phyloP scores from a whole-genome alignment of 2,329 filamentous ascomycete genomes.

The Nothophaeocryptopus gaeumannii region DNA sequence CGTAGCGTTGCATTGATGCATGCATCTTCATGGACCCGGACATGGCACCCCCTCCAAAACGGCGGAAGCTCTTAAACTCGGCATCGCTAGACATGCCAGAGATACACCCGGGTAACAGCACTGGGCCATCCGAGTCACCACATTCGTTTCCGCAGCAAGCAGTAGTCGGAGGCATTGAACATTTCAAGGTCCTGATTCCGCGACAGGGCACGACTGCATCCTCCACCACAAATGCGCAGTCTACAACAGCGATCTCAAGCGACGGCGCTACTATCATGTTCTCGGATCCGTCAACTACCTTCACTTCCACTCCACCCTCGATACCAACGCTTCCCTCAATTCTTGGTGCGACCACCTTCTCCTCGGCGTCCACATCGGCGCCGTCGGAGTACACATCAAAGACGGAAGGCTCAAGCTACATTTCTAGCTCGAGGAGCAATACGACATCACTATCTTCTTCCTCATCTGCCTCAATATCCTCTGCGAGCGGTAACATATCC shows the following conservation, averaged over 20 bases:
- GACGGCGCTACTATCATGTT: constrained; percentile 3
- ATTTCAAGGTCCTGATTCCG: constrained; percentile 19
- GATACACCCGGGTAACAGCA: constrained; percentile 17
- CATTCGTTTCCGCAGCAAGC: not conserved
- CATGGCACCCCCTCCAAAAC: constrained; percentile 33
- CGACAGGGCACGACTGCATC: constrained; percentile 24
- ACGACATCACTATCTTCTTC: constrained; percentile 9
- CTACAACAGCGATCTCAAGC: constrained; percentile 2
- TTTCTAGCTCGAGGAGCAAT: constrained; percentile 6
- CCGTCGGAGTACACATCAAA: not conserved
- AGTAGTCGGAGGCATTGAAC: constrained; percentile 20
- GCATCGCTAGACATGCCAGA: not conserved
- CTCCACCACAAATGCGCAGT: not conserved
- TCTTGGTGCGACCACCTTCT: constrained; percentile 14
- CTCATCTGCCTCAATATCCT: constrained; percentile 2
- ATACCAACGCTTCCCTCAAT: constrained; percentile 13
- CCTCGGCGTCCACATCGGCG: constrained; percentile 3
- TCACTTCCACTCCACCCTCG: constrained; percentile 13
- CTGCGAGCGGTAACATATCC: constrained; percentile 5
- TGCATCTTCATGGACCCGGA: constrained; percentile 20
- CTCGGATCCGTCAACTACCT: constrained; percentile 8
- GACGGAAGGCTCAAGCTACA: not conserved
- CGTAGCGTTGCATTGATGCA: not conserved
- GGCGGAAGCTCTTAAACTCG: constrained; percentile 25
- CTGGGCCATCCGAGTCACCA: not conserved